phyloP scores from a whole-genome alignment of 176 grass and related monocot species.

The Musa beccarii region DNA sequence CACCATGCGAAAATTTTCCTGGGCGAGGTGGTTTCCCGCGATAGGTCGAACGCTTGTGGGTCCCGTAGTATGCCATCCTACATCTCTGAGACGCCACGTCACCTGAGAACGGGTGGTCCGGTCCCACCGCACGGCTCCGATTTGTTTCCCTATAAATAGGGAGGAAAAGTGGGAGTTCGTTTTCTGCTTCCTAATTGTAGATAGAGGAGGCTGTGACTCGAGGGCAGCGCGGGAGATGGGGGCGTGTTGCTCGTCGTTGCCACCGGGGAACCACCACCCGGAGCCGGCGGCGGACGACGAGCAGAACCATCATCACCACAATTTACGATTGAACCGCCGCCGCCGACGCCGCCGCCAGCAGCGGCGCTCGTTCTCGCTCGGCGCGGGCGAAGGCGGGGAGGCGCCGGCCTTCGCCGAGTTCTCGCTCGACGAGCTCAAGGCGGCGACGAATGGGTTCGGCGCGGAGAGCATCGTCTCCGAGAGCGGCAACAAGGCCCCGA shows the following conservation, averaged over 20 bases:
- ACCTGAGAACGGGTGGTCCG: too few species aligned
- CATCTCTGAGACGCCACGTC: too few species aligned
- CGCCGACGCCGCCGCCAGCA: not conserved
- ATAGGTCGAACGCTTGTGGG: too few species aligned
- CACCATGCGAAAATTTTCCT: too few species aligned
- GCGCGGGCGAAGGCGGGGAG: not conserved
- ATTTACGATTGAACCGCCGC: not conserved
- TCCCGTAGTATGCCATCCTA: too few species aligned
- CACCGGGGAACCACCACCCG: not conserved
- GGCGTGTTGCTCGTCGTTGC: not conserved
- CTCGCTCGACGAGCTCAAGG: constrained; percentile 57
- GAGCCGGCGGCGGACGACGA: not conserved
- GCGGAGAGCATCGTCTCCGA: constrained; percentile 80
- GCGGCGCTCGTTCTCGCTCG: not conserved
- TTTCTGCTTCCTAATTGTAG: too few species aligned
- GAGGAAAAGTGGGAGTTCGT: too few species aligned
- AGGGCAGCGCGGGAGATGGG: not conserved
- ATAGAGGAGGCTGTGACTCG: not conserved
- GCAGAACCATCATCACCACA: not conserved
- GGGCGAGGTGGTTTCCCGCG: too few species aligned
- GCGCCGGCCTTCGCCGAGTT: constrained; percentile 52
- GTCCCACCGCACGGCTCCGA: too few species aligned
- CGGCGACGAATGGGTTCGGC: constrained; percentile 64
- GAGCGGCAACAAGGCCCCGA: constrained; percentile 88
- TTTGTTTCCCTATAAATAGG: too few species aligned